Evolutionary conservation across 2,329 filamentous ascomycete species (phyloP), one percentile per base, ranked within the genome.

Genomic region (Xylariaceae sp.): DNA sequence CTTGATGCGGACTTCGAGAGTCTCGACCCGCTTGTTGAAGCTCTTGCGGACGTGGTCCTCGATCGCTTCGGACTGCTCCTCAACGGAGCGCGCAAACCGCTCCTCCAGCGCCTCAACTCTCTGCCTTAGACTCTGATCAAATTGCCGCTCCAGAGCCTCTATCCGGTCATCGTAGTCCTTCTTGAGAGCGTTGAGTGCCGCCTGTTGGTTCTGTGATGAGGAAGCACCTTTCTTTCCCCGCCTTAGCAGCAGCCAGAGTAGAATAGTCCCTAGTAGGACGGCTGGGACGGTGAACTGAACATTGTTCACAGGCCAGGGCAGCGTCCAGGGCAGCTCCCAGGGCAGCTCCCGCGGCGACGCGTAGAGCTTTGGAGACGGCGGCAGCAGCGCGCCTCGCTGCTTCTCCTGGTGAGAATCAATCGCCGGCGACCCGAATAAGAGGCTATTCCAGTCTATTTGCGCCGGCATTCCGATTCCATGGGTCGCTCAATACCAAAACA

Each of bases 1-100:
- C 48, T 54, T 58, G 42, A 55, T 55, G 42, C 56, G 55, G 23
- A 49, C 44, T 32, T 59, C 56, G 22, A 59, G 50, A 6, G 48
- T 49, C 51, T 59, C 55, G 22, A 55, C 43, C 19, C 55, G 46
- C 42, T 57, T 56, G 36, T 55, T 53, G 17, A 59, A 37, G 40
- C 52, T 53, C 37, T 52, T 53, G 41, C 55, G 55, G 14, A 54
- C 40, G n/a, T 50, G 39, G 14, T 54, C 52, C 37, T 58, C 54
- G 23, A 55, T 50, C 2, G 23, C 34, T 36, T 53, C 54, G 19
- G 50, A 37, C 16, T 54, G 53, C 27, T 54, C 48, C 6, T 29
- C 35, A 12, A 56, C 32, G 8, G 44, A 44, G 29, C 54, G 44
- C 37, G 52, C 48, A 21, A 56, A 49, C 33, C 45, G 49, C 21